Conservation (phyloP, 176 grass and related monocot species). For the Zoysia pacifica region DNA sequence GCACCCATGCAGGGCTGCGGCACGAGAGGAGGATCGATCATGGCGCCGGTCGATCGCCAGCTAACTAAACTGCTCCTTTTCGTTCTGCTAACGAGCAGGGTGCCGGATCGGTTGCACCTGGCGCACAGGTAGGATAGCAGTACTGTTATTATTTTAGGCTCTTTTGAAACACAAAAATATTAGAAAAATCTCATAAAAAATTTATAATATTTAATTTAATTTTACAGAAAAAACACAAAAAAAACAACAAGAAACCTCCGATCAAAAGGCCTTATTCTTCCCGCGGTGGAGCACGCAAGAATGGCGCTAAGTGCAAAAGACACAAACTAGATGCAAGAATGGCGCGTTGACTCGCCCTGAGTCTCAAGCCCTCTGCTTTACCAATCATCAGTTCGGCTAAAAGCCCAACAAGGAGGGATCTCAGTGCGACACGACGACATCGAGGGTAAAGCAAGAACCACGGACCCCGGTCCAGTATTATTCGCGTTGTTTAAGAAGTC, state of each 20-base stretch:
- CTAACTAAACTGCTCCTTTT: neutral
- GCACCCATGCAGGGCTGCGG: neutral
- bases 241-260: too few species aligned
- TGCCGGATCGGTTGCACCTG: too few species aligned
- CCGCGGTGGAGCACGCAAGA: too few species aligned
- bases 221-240: too few species aligned
- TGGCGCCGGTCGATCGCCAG: neutral
- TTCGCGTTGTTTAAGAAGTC: conserved; percentile 25
- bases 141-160: too few species aligned
- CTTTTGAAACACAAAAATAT: too few species aligned
- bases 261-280: too few species aligned
- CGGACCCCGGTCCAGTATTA: neutral
- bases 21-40: conserved; percentile 25
- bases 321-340: neutral
- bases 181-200: too few species aligned
- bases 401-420: neutral
- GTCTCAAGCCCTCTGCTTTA: neutral
- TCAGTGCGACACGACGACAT: neutral
- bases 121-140: too few species aligned
- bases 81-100: neutral
- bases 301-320: neutral
- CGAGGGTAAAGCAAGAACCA: neutral
- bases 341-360: neutral
- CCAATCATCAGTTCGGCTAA: neutral
- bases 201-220: too few species aligned